These are phyloP conservation scores for Boletus vinaceobasis DNA, from an alignment of 768 basidiomycete species.

Conservation along the genomic window DNA sequence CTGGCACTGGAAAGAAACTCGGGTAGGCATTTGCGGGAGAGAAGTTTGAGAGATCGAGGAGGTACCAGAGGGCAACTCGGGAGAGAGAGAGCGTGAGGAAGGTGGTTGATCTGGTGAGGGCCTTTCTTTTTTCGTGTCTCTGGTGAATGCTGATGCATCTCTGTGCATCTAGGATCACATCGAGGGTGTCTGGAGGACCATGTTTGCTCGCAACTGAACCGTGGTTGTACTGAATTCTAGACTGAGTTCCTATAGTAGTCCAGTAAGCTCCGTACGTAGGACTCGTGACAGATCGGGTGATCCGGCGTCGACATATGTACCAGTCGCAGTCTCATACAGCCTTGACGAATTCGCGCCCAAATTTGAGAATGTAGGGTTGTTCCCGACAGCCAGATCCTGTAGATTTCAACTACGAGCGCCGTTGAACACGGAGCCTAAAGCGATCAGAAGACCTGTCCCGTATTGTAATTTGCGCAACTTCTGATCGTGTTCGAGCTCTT, in stretches of 20 bases:
- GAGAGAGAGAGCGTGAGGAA: conserved; percentile 30
- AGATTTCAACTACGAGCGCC: neutral
- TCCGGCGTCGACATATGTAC: neutral
- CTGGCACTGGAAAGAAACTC: conserved; percentile 44
- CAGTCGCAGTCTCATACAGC: neutral
- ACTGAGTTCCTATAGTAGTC: no score
- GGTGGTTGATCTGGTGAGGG: conserved; percentile 1
- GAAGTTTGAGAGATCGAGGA: conserved; percentile 45
- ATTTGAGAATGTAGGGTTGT: neutral
- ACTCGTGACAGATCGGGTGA: neutral
- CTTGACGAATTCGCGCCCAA: no score
- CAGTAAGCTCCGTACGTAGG: neutral
- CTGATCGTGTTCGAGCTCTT: neutral
- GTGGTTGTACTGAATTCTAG: neutral
- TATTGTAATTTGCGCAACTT: neutral
- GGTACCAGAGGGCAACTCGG: conserved; percentile 47
- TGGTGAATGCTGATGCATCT: neutral
- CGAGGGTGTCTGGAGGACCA: neutral
- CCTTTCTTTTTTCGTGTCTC: neutral
- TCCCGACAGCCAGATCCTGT: neutral
- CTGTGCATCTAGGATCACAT: neutral
- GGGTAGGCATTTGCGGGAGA: conserved; percentile 39
- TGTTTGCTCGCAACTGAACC: neutral
- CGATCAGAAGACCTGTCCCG: neutral
- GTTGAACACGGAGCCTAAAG: neutral